Evolutionary conservation across 108 stramenopile genomes (phyloP).

Genomic region (Nannochloropsis granulata): DNA sequence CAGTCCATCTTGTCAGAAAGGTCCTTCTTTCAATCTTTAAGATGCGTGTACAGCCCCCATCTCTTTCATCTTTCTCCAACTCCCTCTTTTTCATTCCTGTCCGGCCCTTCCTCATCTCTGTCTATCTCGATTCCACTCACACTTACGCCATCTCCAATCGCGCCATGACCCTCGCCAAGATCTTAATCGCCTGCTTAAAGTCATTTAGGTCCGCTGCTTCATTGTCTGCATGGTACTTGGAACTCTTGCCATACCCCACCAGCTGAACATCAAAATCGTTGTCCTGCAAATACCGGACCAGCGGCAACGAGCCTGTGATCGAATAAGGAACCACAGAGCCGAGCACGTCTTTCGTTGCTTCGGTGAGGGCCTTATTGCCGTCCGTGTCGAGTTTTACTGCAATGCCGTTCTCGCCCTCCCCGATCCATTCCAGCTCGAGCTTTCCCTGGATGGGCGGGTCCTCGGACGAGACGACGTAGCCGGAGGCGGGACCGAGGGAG

Average conservation of each 20-base stretch:
- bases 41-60: too few relatives aligned
- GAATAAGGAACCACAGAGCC: constrained; percentile 32
- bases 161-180: constrained; percentile 31
- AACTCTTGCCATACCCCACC: constrained; percentile 39
- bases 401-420: constrained; percentile 43
- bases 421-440: constrained; percentile 40
- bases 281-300: constrained; percentile 45
- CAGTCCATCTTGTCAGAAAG: too few relatives aligned
- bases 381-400: constrained; percentile 41
- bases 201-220: constrained; percentile 34
- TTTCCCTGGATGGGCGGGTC: constrained; percentile 26
- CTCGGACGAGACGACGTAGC: constrained; percentile 45
- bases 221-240: constrained; percentile 44
- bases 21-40: too few relatives aligned
- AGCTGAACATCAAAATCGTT: constrained; percentile 48
- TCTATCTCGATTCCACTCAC: not conserved
- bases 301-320: constrained; percentile 43
- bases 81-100: too few relatives aligned
- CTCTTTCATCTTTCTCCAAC: too few relatives aligned
- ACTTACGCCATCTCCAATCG: constrained; percentile 19
- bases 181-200: constrained; percentile 34
- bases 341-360: constrained; percentile 34
- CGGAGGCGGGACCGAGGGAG: constrained; percentile 42
- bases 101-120: too few relatives aligned
- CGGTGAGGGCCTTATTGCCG: constrained; percentile 34